Evolutionary conservation across 2,329 filamentous ascomycete genomes (phyloP), one percentile per base, ranked within the genome.

Genomic region (Pseudomassariella vexata): DNA sequence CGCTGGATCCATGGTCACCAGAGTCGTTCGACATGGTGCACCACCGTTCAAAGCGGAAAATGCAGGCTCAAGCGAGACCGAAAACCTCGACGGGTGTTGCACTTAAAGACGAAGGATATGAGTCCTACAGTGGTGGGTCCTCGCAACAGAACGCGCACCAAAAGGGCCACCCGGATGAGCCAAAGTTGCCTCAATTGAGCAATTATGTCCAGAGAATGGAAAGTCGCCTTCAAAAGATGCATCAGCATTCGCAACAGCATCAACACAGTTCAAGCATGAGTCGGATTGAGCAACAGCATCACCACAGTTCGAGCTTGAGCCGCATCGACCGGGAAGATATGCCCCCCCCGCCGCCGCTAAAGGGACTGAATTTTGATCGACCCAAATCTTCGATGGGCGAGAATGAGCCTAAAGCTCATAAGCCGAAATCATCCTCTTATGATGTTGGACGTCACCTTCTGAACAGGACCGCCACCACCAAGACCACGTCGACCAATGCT

Each of bases 181-280:
- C 70, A 24, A 68, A 76, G 2, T 73, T 79, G 3, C 82, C 85
- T 12, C 78, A 89, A 46, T 65, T 95, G 9, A 84, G 79, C 51
- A 89, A 84, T 49, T 95, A 95, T 49, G 87, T 94, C 5, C 79
- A 92, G 48, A 76, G 88, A 29, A 95, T 96, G 88, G 90, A 96
- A 54, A 83, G 76, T 42, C 78, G 86, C 21, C 62, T 95, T 24
- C 74, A 78, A 29, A 76, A 76, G 40, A 76, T 87, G 66, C 82
- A 89, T 32, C 70, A 77, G 30, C 63, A 77, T 24, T n/a, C n/a
- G n/a, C n/a, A n/a, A n/a, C n/a, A n/a, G 66, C 82, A 88, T 31
- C 70, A 77, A 30, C 63, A 77, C 24, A 74, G 66, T 41, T 57
- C 64, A 11, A 68, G 65, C 24, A 51, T 61, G 21, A 59, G 37